Percentiles rank a stretch among this genome's conserved stretches.
Conservation (phyloP, 2,329 filamentous ascomycete genomes). For the Colletotrichum destructivum region DNA sequence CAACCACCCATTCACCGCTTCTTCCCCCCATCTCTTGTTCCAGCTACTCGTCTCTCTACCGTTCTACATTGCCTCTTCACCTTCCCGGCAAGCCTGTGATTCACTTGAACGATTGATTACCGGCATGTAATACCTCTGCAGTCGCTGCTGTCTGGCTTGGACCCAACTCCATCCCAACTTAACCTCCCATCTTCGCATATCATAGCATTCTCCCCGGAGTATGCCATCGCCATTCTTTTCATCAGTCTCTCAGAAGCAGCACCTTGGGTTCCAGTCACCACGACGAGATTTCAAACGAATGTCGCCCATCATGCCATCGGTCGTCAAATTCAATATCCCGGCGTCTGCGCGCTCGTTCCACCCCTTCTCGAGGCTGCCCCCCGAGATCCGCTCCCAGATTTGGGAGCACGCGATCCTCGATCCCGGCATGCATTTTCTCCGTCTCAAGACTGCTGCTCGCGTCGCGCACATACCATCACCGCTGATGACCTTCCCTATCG, state of each 20-base stretch:
- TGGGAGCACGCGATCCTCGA: conserved; percentile 51
- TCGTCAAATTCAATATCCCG: conserved; percentile 52
- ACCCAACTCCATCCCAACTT: not conserved
- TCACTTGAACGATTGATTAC: not conserved
- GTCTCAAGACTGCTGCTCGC: conserved; percentile 21
- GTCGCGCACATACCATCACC: not conserved
- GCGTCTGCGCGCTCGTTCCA: conserved; percentile 50
- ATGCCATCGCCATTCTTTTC: conserved; percentile 1
- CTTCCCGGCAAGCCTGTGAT: not conserved
- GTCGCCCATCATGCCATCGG: conserved; percentile 6
- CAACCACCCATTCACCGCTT: no score
- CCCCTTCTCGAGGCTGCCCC: conserved; percentile 52
- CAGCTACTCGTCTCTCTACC: not conserved
- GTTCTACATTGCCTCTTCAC: not conserved
- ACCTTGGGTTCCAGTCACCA: not conserved
- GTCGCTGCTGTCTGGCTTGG: not conserved
- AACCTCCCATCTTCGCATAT: not conserved
- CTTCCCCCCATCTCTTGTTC: no score
- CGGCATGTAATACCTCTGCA: not conserved
- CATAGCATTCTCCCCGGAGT: not conserved
- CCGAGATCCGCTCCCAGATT: conserved; percentile 54
- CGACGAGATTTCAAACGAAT: not conserved
- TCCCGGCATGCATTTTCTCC: conserved; percentile 55
- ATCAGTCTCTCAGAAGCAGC: not conserved
- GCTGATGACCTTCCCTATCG: not conserved